A percentile compares a stretch with the other conserved stretches of the same genome.
Evolutionary conservation across 2,329 filamentous ascomycete species (phyloP).

Genomic region (Dothistroma pini): DNA sequence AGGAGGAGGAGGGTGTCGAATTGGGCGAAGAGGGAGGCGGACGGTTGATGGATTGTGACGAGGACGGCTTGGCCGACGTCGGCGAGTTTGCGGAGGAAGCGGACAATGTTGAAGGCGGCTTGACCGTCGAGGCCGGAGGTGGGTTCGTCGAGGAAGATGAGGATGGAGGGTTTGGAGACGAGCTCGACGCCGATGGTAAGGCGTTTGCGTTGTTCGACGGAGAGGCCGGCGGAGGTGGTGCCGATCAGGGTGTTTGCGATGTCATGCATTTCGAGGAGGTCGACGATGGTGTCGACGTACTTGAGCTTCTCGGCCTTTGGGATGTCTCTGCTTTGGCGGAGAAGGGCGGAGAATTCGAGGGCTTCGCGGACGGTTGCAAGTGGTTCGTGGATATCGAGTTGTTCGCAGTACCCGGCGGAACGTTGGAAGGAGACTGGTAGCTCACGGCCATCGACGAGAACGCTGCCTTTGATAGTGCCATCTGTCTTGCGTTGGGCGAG

Average conservation of each 20-base stretch:
- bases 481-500: slow-evolving; percentile 45
- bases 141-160: slow-evolving; percentile 63
- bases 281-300: slow-evolving; percentile 62
- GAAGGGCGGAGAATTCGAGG: slow-evolving; percentile 61
- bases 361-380: slow-evolving; percentile 65
- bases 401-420: slow-evolving; percentile 55
- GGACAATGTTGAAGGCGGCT: slow-evolving; percentile 62
- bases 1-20: slow-evolving; percentile 65
- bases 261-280: slow-evolving; percentile 62
- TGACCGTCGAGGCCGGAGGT: slow-evolving; percentile 59
- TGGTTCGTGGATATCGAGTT: slow-evolving; percentile 65
- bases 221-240: slow-evolving; percentile 52
- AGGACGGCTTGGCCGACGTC: slow-evolving; percentile 64
- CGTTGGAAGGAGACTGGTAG: slow-evolving; percentile 48
- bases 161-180: slow-evolving; percentile 55
- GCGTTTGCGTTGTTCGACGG: slow-evolving; percentile 54
- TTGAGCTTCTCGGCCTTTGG: slow-evolving; percentile 60
- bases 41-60: slow-evolving; percentile 67
- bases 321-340: slow-evolving; percentile 59
- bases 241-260: slow-evolving; percentile 65
- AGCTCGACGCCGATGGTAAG: slow-evolving; percentile 57
- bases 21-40: slow-evolving; percentile 61
- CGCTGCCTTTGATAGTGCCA: slow-evolving; percentile 44
- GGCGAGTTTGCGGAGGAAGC: slow-evolving; percentile 64
- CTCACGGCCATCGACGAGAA: slow-evolving; percentile 44